Conservation (phyloP, 805 yeast species). For the Diddensiella transvaalensis region DNA sequence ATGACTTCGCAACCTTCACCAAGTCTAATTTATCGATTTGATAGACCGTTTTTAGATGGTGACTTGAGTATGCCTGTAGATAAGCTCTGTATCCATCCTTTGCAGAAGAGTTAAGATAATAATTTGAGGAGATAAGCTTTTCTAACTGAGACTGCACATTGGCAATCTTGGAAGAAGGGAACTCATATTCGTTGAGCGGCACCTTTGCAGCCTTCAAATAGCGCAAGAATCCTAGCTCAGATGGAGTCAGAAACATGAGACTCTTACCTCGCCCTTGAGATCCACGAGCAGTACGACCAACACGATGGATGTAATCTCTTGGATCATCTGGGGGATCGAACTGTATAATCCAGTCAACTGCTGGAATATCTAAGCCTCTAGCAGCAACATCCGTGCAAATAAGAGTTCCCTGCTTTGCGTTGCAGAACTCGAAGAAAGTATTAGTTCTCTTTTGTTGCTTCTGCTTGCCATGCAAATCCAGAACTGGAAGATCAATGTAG, state of each 20-base stretch:
- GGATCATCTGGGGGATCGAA: conserved; percentile 99
- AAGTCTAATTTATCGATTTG: conserved; percentile 93
- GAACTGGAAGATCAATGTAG: conserved; percentile 94
- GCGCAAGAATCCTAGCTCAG: conserved; percentile 89
- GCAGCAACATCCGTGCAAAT: conserved; percentile 99
- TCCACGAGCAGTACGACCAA: conserved; percentile 96
- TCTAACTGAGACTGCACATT: conserved; percentile 93
- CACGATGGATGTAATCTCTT: conserved; percentile 97
- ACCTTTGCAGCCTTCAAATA: conserved; percentile 96
- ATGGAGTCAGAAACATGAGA: conserved; percentile 90
- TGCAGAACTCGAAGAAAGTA: conserved; percentile 96
- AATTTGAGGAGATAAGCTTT: conserved; percentile 85
- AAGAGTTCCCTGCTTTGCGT: conserved; percentile 89
- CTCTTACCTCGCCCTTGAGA: conserved; percentile 85
- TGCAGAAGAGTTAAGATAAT: conserved; percentile 90
- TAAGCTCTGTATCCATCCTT: conserved; percentile 97
- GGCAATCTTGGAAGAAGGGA: conserved; percentile 90
- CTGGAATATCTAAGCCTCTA: conserved; percentile 96
- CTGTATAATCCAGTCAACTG: conserved; percentile 98
- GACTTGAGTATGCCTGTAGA: conserved; percentile 95
- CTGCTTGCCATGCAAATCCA: conserved; percentile 96
- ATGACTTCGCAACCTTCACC: conserved; percentile 90
- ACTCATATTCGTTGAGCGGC: conserved; percentile 95
- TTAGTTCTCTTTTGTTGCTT: conserved; percentile 98
- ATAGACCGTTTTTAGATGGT: conserved; percentile 92